Evolutionary conservation across 257 asterid genomes (phyloP).

Genomic region (Salvia rosmarinus): DNA sequence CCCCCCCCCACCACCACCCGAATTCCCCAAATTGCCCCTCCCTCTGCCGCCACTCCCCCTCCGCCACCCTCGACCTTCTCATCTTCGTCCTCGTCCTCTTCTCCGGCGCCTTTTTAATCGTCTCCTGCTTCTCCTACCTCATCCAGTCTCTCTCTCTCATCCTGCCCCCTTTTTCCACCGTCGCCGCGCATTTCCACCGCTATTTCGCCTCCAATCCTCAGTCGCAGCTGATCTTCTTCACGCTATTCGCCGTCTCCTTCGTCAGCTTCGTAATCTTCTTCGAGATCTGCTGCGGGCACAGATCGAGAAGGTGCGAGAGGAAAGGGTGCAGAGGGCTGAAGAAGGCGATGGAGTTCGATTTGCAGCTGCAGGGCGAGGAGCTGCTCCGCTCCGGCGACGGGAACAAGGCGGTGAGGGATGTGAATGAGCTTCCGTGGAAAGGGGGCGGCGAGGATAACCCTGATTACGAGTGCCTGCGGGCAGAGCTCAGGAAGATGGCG

Average conservation of each 20-base stretch:
- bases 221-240: slow-evolving; percentile 49
- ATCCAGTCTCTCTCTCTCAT: slow-evolving; percentile 69
- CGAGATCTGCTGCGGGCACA: slow-evolving; percentile 59
- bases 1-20: slow-evolving; percentile 23
- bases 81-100: slow-evolving; percentile 77
- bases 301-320: slow-evolving; percentile 72
- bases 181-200: slow-evolving; percentile 32
- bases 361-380: slow-evolving; percentile 77
- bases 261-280: slow-evolving; percentile 37
- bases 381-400: slow-evolving; percentile 45
- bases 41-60: slow-evolving; percentile 73
- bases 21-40: slow-evolving; percentile 46
- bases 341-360: slow-evolving; percentile 76
- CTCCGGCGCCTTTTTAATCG: slow-evolving; percentile 66
- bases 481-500: slow-evolving; percentile 90
- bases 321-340: slow-evolving; percentile 67
- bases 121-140: slow-evolving; percentile 71
- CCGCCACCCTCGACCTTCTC: slow-evolving; percentile 86
- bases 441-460: slow-evolving; percentile 72
- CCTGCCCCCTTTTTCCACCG: slow-evolving; percentile 47
- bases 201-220: slow-evolving; percentile 42
- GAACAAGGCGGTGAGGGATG: slow-evolving; percentile 58
- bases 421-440: slow-evolving; percentile 88
- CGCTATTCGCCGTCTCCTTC: slow-evolving; percentile 44
- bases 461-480: slow-evolving; percentile 77